phyloP scores from a whole-genome alignment of 2,329 filamentous ascomycete genomes.

The Hypoxylon sp. region DNA sequence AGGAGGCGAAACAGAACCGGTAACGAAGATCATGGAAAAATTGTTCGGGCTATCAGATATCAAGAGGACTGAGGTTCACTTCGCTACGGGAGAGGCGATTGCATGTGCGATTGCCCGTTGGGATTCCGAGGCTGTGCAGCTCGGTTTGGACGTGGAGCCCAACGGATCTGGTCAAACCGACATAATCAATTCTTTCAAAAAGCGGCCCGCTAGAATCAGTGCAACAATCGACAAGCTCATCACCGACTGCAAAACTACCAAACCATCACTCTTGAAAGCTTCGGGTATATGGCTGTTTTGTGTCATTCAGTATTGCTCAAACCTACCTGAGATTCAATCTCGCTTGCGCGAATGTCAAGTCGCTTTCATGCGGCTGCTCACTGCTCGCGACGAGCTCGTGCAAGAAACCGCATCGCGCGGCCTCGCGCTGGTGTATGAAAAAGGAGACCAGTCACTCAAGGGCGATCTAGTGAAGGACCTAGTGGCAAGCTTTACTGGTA shows the following conservation, averaged over 20 bases:
- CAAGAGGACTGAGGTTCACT: conserved; percentile 86
- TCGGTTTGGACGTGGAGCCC: conserved; percentile 78
- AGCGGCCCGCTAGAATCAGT: conserved; percentile 55
- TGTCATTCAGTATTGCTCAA: conserved; percentile 87
- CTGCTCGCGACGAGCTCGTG: conserved; percentile 89
- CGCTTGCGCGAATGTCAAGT: conserved; percentile 81
- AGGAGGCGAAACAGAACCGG: conserved; percentile 46
- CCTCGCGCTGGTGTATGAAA: conserved; percentile 91
- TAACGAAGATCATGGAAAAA: conserved; percentile 68
- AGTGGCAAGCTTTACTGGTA: conserved; percentile 86
- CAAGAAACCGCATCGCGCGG: conserved; percentile 95
- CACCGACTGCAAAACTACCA: conserved; percentile 80
- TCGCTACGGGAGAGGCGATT: conserved; percentile 88
- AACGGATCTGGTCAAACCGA: conserved; percentile 47
- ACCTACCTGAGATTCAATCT: conserved; percentile 76
- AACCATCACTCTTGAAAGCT: conserved; percentile 88
- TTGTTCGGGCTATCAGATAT: conserved; percentile 84
- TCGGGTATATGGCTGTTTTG: conserved; percentile 96
- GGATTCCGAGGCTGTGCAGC: conserved; percentile 80
- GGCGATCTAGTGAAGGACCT: conserved; percentile 87
- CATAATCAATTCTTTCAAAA: conserved; percentile 46
- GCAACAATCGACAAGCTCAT: conserved; percentile 76
- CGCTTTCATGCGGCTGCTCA: conserved; percentile 87
- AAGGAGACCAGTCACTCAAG: conserved; percentile 82
- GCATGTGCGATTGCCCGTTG: conserved; percentile 81